Evolutionary conservation across 441 rosid genomes (phyloP).

Genomic region (Erodium trifolium): DNA sequence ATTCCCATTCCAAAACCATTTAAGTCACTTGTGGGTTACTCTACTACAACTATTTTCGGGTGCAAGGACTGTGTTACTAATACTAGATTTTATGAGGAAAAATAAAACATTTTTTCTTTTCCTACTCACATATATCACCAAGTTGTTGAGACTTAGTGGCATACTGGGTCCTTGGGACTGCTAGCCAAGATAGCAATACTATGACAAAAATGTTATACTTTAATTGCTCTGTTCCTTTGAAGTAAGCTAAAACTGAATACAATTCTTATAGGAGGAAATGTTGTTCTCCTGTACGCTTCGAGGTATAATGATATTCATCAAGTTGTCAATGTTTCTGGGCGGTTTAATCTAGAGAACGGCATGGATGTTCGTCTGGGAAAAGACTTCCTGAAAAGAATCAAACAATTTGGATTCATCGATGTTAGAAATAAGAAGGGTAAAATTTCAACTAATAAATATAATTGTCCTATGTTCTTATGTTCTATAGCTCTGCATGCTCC

Average conservation of each 20-base stretch:
- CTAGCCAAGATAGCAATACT: too few relatives aligned
- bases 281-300: constrained; percentile 73
- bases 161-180: too few relatives aligned
- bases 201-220: too few relatives aligned
- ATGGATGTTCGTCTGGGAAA: constrained; percentile 67
- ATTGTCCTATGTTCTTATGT: not conserved
- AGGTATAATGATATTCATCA: constrained; percentile 51
- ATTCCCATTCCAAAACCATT: too few relatives aligned
- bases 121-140: too few relatives aligned
- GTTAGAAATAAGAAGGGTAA: constrained; percentile 56
- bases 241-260: not conserved
- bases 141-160: too few relatives aligned
- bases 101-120: too few relatives aligned
- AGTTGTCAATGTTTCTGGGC: constrained; percentile 73
- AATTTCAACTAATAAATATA: not conserved
- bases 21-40: too few relatives aligned
- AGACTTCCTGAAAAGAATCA: constrained; percentile 50
- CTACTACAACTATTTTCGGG: too few relatives aligned
- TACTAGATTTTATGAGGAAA: too few relatives aligned
- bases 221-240: too few relatives aligned
- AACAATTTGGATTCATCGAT: constrained; percentile 54
- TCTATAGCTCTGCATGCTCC: not conserved
- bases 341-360: constrained; percentile 60
- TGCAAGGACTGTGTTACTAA: too few relatives aligned
- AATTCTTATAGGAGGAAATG: constrained; percentile 66